A percentile compares a stretch with the other conserved stretches of the same genome.
Evolutionary conservation across 306 rosid species (phyloP).

Genomic region (Hippophae rhamnoides): DNA sequence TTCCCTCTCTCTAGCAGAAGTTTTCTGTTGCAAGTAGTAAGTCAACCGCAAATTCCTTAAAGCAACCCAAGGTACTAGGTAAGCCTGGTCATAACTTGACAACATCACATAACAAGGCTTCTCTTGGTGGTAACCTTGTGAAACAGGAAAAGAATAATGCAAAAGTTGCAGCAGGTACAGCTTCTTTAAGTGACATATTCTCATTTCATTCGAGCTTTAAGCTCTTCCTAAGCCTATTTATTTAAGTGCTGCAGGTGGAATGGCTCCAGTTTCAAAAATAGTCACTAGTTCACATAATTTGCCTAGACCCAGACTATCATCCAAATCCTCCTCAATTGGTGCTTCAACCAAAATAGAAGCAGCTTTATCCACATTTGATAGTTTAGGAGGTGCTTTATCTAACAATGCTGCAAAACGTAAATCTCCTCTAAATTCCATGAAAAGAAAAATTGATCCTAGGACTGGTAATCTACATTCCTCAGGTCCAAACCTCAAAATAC

Average conservation of each 20-base stretch:
- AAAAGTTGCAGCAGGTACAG: slow-evolving; percentile 44
- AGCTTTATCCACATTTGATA: slow-evolving; percentile 32
- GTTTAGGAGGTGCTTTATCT: slow-evolving; percentile 30
- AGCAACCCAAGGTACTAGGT: slow-evolving; percentile 41
- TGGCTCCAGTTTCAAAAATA: slow-evolving; percentile 34
- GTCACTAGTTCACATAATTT: slow-evolving; percentile 34
- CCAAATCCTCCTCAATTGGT: slow-evolving; percentile 35
- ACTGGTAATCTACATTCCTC: slow-evolving; percentile 35
- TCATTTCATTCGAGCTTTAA: slow-evolving; percentile 6
- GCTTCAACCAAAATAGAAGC: slow-evolving; percentile 35
- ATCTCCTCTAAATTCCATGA: slow-evolving; percentile 35
- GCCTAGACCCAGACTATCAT: slow-evolving; percentile 27
- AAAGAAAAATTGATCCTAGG: slow-evolving; percentile 30
- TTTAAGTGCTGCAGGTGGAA: slow-evolving; percentile 42
- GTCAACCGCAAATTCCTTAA: slow-evolving; percentile 29
- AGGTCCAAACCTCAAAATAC: slow-evolving; percentile 35
- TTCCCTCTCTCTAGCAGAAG: slow-evolving; percentile 24
- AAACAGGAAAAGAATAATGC: slow-evolving; percentile 38
- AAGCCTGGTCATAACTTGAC: slow-evolving; percentile 49
- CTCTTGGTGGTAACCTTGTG: slow-evolving; percentile 35
- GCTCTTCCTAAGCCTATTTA: slow-evolving; percentile 13
- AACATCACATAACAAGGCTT: slow-evolving; percentile 53
- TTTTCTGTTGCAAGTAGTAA: slow-evolving; percentile 36
- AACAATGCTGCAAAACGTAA: slow-evolving; percentile 21
- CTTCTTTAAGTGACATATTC: slow-evolving; percentile 3